Conservation (phyloP, 2,329 filamentous ascomycete genomes). For the Colletotrichum chrysophilum region DNA sequence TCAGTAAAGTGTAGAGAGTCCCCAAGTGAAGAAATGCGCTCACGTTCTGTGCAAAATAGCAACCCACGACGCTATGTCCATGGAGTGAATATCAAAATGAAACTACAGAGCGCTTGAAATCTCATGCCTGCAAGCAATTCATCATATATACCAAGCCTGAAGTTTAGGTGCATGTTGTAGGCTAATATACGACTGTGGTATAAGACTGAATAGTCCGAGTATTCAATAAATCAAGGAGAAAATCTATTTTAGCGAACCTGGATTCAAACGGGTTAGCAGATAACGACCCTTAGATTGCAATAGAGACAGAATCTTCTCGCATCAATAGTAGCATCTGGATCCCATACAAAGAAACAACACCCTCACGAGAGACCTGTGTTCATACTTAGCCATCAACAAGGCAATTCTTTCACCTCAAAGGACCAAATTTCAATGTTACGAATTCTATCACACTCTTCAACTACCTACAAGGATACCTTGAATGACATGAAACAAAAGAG, state of each 20-base stretch:
- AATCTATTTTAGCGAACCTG: too few species aligned
- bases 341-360: not conserved
- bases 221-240: not conserved
- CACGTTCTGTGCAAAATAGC: accelerated
- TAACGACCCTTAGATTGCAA: too few species aligned
- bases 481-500: not conserved
- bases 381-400: not conserved
- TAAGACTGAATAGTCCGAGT: not conserved
- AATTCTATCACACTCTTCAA: not conserved
- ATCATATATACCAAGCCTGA: not conserved
- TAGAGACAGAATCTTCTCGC: not conserved
- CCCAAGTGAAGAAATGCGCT: not conserved
- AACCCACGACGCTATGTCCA: accelerated
- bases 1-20: not conserved
- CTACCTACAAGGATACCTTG: accelerated
- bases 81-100: accelerated
- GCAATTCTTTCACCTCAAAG: not conserved
- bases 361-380: not conserved
- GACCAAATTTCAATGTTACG: not conserved
- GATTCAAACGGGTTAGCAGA: too few species aligned
- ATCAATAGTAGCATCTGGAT: not conserved
- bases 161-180: not conserved
- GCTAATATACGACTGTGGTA: not conserved
- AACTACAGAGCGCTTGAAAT: not conserved
- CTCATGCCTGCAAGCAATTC: accelerated